These are phyloP conservation scores for Nicotiana paniculata DNA, from an alignment of 257 asterid genomes.

Conservation along the genomic window DNA sequence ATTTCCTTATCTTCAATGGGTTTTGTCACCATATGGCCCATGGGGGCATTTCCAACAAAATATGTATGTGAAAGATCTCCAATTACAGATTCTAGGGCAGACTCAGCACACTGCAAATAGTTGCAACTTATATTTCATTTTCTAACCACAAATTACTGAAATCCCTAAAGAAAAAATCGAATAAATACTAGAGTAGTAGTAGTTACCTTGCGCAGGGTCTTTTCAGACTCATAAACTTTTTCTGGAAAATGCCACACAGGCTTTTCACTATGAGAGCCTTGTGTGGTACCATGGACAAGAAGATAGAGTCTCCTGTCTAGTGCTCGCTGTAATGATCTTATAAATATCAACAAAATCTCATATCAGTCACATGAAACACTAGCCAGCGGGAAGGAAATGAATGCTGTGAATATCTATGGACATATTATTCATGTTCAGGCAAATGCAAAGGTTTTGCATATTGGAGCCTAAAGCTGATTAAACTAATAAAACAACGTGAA, in stretches of 20 bases:
- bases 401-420: background rate
- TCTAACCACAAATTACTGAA: background rate
- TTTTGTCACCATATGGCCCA: constrained; percentile 54
- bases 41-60: constrained; percentile 92
- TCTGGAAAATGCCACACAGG: constrained; percentile 95
- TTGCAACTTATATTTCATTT: constrained; percentile 8
- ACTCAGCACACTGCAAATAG: constrained; percentile 79
- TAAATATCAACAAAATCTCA: constrained; percentile 15
- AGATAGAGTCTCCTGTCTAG: constrained; percentile 91
- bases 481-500: background rate
- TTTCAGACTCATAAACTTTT: constrained; percentile 69
- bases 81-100: constrained; percentile 69
- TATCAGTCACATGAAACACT: background rate
- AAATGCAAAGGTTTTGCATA: background rate
- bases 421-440: background rate
- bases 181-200: background rate
- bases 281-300: constrained; percentile 55
- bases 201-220: constrained; percentile 67
- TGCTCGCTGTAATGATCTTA: constrained; percentile 84
- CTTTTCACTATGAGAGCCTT: constrained; percentile 38
- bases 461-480: background rate
- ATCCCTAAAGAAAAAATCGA: background rate
- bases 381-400: background rate
- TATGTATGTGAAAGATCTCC: constrained; percentile 76
- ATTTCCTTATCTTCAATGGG: constrained; percentile 29